Evolutionary conservation across 2,329 filamentous ascomycete genomes (phyloP).

Genomic region (Neonectria neomacrospora): DNA sequence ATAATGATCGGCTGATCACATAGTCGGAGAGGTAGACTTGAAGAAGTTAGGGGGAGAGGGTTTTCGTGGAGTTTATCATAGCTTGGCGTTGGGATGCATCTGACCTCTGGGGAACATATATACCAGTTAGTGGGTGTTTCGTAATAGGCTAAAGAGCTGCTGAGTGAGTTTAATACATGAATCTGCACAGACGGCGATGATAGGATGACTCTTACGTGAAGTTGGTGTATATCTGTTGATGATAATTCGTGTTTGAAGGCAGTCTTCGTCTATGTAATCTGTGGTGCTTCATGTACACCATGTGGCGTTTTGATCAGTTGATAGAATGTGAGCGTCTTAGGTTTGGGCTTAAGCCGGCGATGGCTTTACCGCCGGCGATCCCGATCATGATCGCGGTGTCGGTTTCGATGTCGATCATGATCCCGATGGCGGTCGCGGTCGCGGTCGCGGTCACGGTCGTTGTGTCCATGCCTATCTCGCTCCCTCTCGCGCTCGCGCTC

Average conservation of each 20-base stretch:
- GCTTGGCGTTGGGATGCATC: constrained; percentile 27
- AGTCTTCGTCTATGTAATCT: constrained; percentile 25
- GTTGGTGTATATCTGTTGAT: not conserved
- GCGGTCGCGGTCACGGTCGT: constrained; percentile 46
- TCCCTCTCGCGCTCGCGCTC: constrained; percentile 54
- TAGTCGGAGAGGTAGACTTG: constrained; percentile 26
- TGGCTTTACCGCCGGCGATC: constrained; percentile 37
- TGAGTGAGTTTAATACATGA: constrained; percentile 32
- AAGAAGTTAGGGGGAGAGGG: constrained; percentile 17
- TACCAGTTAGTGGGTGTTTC: constrained; percentile 24
- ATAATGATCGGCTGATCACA: not conserved
- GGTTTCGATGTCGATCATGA: constrained; percentile 37
- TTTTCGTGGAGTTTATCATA: constrained; percentile 15
- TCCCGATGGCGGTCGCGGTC: constrained; percentile 36
- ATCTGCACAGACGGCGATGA: constrained; percentile 12
- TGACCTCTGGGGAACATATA: constrained; percentile 26
- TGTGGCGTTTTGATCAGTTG: constrained; percentile 5
- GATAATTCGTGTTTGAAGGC: not conserved
- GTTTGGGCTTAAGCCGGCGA: not conserved
- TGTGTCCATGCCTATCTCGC: constrained; percentile 52
- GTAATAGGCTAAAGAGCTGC: constrained; percentile 26
- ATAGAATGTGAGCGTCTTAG: not conserved
- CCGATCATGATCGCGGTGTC: constrained; percentile 37
- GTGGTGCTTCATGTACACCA: constrained; percentile 10
- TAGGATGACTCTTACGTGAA: constrained; percentile 23